Conservation (phyloP, 768 basidiomycete genomes). For the Trametes maxima region DNA sequence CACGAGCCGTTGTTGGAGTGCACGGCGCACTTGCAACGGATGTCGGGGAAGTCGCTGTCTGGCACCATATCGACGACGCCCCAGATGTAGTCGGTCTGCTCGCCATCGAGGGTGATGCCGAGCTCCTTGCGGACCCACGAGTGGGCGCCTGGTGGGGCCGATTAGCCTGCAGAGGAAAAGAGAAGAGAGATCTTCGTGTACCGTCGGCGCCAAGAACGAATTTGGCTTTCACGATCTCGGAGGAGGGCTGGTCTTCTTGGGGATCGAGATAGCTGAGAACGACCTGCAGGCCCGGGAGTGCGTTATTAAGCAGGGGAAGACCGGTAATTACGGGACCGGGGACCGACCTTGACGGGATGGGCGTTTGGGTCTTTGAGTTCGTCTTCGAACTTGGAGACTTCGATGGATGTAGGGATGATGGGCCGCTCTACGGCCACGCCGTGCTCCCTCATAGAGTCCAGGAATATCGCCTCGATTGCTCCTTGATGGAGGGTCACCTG, state of each 20-base stretch:
- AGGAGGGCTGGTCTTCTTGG: constrained; percentile 38
- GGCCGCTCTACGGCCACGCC: constrained; percentile 57
- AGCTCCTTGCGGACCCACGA: constrained; percentile 79
- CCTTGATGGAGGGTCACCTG: constrained; percentile 68
- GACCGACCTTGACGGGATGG: constrained; percentile 37
- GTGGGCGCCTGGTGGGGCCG: constrained; percentile 58
- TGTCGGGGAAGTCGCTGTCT: constrained; percentile 57
- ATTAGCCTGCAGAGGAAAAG: not conserved
- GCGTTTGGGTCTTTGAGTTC: constrained; percentile 45
- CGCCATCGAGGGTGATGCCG: constrained; percentile 72
- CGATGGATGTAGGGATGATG: constrained; percentile 50
- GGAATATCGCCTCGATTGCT: constrained; percentile 60
- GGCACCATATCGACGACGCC: constrained; percentile 70
- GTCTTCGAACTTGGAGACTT: constrained; percentile 45
- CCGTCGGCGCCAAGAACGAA: constrained; percentile 81
- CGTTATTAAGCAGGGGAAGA: not conserved
- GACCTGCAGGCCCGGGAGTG: constrained; percentile 40
- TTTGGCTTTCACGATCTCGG: constrained; percentile 67
- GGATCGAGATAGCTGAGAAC: constrained; percentile 46
- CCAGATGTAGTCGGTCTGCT: constrained; percentile 74
- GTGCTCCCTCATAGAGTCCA: constrained; percentile 53
- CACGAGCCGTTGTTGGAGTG: constrained; percentile 55
- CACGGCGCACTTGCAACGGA: constrained; percentile 50
- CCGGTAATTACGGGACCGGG: not conserved
- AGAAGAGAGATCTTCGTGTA: constrained; percentile 27